A percentile compares a stretch with the other conserved stretches of the same genome.
Conservation (phyloP, 805 yeast genomes). For the Dipodascus albidus region DNA sequence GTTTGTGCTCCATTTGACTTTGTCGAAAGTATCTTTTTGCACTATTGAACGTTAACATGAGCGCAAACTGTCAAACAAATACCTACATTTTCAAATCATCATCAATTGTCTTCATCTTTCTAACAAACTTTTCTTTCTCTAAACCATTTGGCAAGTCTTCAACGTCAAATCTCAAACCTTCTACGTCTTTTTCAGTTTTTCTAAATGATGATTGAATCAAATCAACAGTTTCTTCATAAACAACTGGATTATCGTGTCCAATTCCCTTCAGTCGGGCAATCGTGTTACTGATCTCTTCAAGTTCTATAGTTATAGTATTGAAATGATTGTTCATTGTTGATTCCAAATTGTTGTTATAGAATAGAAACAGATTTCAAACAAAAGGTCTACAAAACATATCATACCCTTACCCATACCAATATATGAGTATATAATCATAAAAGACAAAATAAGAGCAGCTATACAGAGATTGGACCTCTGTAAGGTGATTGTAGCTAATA, state of each 20-base stretch:
- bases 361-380: too few species aligned
- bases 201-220: not conserved
- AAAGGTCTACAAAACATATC: too few species aligned
- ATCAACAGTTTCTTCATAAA: not conserved
- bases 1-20: slow-evolving; percentile 17
- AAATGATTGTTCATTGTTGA: not conserved
- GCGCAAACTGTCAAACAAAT: too few species aligned
- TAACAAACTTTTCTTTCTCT: not conserved
- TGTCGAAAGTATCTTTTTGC: slow-evolving; percentile 11
- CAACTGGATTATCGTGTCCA: not conserved
- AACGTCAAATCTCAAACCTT: not conserved
- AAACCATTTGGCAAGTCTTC: not conserved
- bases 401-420: not conserved
- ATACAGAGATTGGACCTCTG: too few species aligned
- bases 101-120: not conserved
- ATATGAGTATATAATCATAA: too few species aligned
- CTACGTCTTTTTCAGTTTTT: not conserved
- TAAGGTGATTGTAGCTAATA: too few species aligned
- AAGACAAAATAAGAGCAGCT: too few species aligned
- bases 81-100: not conserved
- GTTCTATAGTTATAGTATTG: not conserved
- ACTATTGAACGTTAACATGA: not conserved
- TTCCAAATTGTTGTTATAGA: too few species aligned
- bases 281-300: not conserved
- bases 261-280: not conserved